Conservation (phyloP, 176 grass and related monocot genomes). For the Olyra latifolia region DNA sequence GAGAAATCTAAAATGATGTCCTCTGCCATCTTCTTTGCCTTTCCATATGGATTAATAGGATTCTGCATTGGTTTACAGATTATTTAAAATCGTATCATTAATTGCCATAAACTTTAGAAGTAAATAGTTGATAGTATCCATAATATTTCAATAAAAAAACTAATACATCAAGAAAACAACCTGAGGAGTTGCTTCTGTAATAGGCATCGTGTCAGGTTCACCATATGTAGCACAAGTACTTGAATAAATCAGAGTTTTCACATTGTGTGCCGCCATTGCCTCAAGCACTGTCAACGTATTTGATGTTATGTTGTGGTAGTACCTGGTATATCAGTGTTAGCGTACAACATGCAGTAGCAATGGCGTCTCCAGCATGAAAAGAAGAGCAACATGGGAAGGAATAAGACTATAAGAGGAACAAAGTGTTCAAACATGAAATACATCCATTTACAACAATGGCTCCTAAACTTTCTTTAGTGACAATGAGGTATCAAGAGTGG, state of each 20-base stretch:
- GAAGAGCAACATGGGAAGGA: background rate
- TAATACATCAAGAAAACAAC: constrained; percentile 35
- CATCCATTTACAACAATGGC: background rate
- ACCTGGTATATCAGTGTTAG: constrained; percentile 56
- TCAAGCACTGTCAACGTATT: constrained; percentile 83
- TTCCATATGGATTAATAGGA: constrained; percentile 97
- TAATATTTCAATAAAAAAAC: background rate
- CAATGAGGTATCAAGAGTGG: background rate
- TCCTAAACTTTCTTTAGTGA: background rate
- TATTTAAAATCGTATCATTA: constrained; percentile 8
- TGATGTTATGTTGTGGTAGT: constrained; percentile 98
- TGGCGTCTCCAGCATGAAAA: background rate
- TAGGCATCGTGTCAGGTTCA: constrained; percentile 94
- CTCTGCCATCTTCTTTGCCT: constrained; percentile 98
- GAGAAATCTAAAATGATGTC: constrained; percentile 98
- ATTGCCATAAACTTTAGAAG: background rate
- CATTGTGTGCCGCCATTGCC: constrained; percentile 80
- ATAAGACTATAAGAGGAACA: background rate
- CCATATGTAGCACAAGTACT: constrained; percentile 98
- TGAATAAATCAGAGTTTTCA: constrained; percentile 93
- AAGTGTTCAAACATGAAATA: background rate
- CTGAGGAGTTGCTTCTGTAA: constrained; percentile 89
- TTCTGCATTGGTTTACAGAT: constrained; percentile 42
- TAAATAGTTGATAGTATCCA: background rate
- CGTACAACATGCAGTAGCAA: background rate